Conservation (phyloP, 2,329 filamentous ascomycete species). For the Dothiorella sarmentorum region DNA sequence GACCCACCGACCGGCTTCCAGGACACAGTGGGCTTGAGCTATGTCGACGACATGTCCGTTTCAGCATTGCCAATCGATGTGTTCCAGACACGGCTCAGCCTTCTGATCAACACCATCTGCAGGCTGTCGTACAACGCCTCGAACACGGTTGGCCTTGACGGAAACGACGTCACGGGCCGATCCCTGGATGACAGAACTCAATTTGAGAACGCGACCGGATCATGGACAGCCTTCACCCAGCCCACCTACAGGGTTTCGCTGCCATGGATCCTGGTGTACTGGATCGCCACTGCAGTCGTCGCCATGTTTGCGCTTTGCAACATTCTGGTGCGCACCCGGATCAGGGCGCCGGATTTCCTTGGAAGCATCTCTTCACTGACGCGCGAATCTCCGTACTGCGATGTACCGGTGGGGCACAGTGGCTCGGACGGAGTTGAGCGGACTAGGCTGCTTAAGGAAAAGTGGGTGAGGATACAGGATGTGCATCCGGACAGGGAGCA, state of each 20-base stretch:
- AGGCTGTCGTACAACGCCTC: neutral
- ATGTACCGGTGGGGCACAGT: conserved; percentile 8
- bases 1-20: neutral
- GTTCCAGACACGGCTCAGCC: conserved; percentile 17
- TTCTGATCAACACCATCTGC: conserved; percentile 22
- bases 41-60: too few species aligned
- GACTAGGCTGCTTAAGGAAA: conserved; percentile 15
- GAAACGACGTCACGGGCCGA: neutral
- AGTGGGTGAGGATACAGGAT: conserved; percentile 23
- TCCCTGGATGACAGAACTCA: too few species aligned
- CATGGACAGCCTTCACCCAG: neutral
- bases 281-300: neutral
- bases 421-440: conserved; percentile 17
- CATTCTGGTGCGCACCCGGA: conserved; percentile 15
- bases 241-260: neutral
- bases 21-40: too few species aligned
- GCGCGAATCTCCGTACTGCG: conserved; percentile 19
- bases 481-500: conserved; percentile 15
- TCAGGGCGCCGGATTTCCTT: conserved; percentile 19
- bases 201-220: neutral
- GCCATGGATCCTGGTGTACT: conserved; percentile 14
- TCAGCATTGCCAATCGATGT: neutral
- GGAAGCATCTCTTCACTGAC: conserved; percentile 20
- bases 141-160: neutral
- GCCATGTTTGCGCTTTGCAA: conserved; percentile 17